phyloP scores from a whole-genome alignment of 2,329 filamentous ascomycete species.

The Massarina eburnea region DNA sequence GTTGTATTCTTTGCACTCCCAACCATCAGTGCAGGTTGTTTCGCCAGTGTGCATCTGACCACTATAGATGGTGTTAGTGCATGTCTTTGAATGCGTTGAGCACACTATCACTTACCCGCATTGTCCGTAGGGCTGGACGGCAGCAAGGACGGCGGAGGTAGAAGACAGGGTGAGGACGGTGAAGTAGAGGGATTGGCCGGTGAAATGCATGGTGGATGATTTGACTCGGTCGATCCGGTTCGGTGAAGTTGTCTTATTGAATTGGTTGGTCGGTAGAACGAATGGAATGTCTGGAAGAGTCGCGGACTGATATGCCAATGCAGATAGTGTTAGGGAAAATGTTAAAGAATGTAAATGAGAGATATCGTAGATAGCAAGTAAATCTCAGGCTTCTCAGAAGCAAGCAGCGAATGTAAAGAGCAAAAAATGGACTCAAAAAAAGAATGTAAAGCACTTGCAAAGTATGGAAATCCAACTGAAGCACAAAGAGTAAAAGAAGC shows the following conservation, averaged over 20 bases:
- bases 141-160: conserved; percentile 31
- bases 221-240: background rate
- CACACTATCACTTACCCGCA: too few species aligned
- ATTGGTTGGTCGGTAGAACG: background rate
- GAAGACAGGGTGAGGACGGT: conserved; percentile 29
- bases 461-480: conserved; percentile 8
- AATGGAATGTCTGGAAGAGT: background rate
- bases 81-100: too few species aligned
- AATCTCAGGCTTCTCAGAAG: conserved; percentile 19
- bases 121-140: conserved; percentile 43
- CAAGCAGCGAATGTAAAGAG: background rate
- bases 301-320: background rate
- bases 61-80: too few species aligned
- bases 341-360: background rate
- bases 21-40: conserved; percentile 44
- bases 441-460: conserved; percentile 9
- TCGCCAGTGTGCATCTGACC: conserved; percentile 36
- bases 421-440: background rate
- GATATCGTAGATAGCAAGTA: background rate
- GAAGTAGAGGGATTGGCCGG: conserved; percentile 19
- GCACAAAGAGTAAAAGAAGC: conserved; percentile 8
- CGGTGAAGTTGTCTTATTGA: too few species aligned
- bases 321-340: background rate
- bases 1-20: conserved; percentile 45
- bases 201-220: background rate